Conservation (phyloP, 2,329 filamentous ascomycete genomes). For the Leptodontidium sp. region DNA sequence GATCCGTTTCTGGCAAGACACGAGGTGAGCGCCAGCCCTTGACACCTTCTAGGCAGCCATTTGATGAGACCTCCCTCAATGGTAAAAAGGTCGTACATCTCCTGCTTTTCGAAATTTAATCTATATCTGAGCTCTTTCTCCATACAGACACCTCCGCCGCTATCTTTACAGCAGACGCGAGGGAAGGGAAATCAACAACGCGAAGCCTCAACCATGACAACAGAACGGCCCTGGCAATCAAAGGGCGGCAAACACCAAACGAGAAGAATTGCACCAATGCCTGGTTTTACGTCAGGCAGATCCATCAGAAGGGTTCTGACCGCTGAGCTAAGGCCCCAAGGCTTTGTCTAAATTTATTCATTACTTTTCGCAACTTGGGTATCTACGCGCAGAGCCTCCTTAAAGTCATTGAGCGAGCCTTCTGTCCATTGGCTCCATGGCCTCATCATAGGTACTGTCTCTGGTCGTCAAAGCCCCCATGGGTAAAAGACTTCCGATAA, state of each 20-base stretch:
- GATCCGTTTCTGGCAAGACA: conserved; percentile 1
- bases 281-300: background rate
- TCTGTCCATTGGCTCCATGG: background rate
- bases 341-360: background rate
- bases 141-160: too few species aligned
- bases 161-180: too few species aligned
- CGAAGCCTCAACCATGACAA: too few species aligned
- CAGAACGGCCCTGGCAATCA: too few species aligned
- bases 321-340: background rate
- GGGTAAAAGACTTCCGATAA: background rate
- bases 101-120: background rate
- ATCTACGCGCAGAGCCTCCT: background rate
- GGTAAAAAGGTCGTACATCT: background rate
- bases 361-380: conserved; percentile 9
- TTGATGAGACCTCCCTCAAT: background rate
- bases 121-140: too few species aligned
- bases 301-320: background rate
- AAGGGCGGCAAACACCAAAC: background rate
- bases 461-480: too few species aligned
- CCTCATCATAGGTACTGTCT: too few species aligned
- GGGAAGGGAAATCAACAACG: too few species aligned
- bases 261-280: background rate
- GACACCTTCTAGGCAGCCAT: background rate
- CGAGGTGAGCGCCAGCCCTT: background rate
- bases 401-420: background rate